Evolutionary conservation across 2,329 filamentous ascomycete species (phyloP).

Genomic region (Corynespora cassiicola): DNA sequence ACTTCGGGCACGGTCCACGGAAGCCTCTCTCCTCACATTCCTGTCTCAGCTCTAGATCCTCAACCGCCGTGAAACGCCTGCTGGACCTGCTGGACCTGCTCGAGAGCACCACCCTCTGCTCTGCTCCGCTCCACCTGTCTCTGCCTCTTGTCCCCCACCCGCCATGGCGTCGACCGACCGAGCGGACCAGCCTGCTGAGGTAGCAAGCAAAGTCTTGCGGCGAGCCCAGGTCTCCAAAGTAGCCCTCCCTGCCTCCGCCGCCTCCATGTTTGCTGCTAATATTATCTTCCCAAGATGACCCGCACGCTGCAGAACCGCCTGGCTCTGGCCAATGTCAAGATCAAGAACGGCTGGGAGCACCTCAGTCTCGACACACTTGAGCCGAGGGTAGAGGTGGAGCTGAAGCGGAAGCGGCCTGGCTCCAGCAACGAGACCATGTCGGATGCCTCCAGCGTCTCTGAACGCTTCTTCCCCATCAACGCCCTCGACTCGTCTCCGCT

Average conservation of each 20-base stretch:
- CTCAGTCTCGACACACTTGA: constrained; percentile 86
- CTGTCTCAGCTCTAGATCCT: constrained; percentile 37
- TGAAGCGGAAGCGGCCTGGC: constrained; percentile 73
- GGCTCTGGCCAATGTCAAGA: constrained; percentile 95
- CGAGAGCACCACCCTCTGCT: constrained; percentile 28
- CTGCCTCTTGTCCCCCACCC: constrained; percentile 20
- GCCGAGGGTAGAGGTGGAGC: constrained; percentile 79
- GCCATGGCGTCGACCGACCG: constrained; percentile 43
- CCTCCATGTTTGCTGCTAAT: constrained; percentile 32
- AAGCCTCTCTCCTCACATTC: constrained; percentile 36
- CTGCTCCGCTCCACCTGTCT: constrained; percentile 12
- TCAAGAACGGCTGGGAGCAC: constrained; percentile 93
- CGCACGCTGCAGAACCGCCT: constrained; percentile 91
- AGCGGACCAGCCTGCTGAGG: constrained; percentile 43
- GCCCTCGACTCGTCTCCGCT: constrained; percentile 84
- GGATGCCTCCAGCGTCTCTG: constrained; percentile 84
- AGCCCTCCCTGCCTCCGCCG: constrained; percentile 13
- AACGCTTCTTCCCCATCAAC: constrained; percentile 72
- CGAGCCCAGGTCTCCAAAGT: constrained; percentile 53
- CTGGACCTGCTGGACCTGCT: too few relatives aligned
- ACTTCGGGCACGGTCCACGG: constrained; percentile 13
- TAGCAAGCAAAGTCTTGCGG: constrained; percentile 51
- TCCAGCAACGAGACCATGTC: constrained; percentile 76
- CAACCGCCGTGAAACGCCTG: constrained; percentile 33
- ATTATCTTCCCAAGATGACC: constrained; percentile 72